Evolutionary conservation across 1,139 yeast species (phyloP).

Genomic region (Geotrichum fermentans): DNA sequence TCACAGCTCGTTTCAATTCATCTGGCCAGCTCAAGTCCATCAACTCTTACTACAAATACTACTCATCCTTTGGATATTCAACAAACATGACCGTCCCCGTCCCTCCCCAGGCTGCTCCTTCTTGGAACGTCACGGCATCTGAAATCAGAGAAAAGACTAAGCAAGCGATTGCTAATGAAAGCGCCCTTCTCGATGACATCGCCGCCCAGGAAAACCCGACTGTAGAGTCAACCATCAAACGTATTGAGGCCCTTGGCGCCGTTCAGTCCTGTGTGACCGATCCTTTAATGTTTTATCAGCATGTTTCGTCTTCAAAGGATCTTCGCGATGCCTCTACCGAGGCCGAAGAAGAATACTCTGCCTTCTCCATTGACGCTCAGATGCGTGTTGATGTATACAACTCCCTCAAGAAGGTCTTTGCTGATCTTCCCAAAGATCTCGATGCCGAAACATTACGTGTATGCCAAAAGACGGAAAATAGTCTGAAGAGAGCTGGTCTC

Average conservation of each 20-base stretch:
- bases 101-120: slow-evolving; percentile 49
- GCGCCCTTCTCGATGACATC: slow-evolving; percentile 49
- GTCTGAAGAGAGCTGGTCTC: slow-evolving; percentile 63
- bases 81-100: slow-evolving; percentile 16
- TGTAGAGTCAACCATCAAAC: slow-evolving; percentile 48
- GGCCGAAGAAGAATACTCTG: slow-evolving; percentile 54
- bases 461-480: slow-evolving; percentile 51
- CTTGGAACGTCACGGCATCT: slow-evolving; percentile 58
- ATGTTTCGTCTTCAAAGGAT: slow-evolving; percentile 58
- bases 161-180: slow-evolving; percentile 41
- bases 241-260: slow-evolving; percentile 21
- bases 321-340: slow-evolving; percentile 66
- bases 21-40: background rate
- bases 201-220: slow-evolving; percentile 49
- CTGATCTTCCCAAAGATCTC: slow-evolving; percentile 30
- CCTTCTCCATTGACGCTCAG: slow-evolving; percentile 57
- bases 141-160: slow-evolving; percentile 39
- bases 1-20: slow-evolving; percentile 3
- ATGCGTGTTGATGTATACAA: slow-evolving; percentile 64
- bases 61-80: slow-evolving; percentile 1
- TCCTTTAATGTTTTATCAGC: slow-evolving; percentile 60
- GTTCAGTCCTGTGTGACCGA: slow-evolving; percentile 34
- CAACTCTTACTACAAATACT: slow-evolving; percentile 9
- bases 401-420: slow-evolving; percentile 50
- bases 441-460: slow-evolving; percentile 56